phyloP scores from a whole-genome alignment of 108 stramenopile genomes.

The Nitzschia sp. region DNA sequence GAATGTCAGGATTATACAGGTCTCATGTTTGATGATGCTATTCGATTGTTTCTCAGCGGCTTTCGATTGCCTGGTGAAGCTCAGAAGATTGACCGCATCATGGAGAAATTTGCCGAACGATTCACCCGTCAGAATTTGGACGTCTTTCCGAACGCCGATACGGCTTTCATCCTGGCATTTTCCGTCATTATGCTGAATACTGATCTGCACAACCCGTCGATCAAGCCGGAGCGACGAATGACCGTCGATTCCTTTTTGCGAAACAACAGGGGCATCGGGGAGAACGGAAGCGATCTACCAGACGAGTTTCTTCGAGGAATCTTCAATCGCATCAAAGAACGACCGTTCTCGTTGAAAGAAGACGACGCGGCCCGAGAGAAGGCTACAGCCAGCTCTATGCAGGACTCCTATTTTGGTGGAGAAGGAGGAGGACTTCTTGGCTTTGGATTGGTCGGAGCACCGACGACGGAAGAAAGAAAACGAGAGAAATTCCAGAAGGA shows the following conservation, averaged over 20 bases:
- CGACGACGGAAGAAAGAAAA: constrained; percentile 70
- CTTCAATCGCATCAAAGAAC: constrained; percentile 90
- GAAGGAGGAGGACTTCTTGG: constrained; percentile 75
- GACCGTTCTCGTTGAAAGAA: constrained; percentile 96
- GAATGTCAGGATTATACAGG: constrained; percentile 87
- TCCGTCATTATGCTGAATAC: constrained; percentile 99
- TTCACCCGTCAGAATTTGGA: constrained; percentile 87
- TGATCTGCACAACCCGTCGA: constrained; percentile 98
- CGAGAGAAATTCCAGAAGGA: constrained; percentile 89
- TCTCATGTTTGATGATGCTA: constrained; percentile 94
- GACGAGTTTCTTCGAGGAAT: constrained; percentile 89
- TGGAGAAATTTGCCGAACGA: constrained; percentile 99
- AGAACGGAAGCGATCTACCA: constrained; percentile 92
- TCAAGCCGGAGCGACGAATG: constrained; percentile 92
- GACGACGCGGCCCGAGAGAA: constrained; percentile 86
- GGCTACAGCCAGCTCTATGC: constrained; percentile 44
- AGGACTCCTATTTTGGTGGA: constrained; percentile 28
- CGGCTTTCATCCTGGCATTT: constrained; percentile 98
- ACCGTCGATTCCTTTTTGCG: constrained; percentile 90
- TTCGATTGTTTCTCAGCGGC: constrained; percentile 93
- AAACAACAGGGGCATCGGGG: constrained; percentile 96
- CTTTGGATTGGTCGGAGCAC: constrained; percentile 47
- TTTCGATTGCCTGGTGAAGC: constrained; percentile 99
- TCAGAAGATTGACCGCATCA: constrained; percentile 99
- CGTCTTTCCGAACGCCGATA: constrained; percentile 96